These are phyloP conservation scores for Cercospora beticola DNA, from an alignment of 2,329 filamentous ascomycete species.

Conservation along the genomic window DNA sequence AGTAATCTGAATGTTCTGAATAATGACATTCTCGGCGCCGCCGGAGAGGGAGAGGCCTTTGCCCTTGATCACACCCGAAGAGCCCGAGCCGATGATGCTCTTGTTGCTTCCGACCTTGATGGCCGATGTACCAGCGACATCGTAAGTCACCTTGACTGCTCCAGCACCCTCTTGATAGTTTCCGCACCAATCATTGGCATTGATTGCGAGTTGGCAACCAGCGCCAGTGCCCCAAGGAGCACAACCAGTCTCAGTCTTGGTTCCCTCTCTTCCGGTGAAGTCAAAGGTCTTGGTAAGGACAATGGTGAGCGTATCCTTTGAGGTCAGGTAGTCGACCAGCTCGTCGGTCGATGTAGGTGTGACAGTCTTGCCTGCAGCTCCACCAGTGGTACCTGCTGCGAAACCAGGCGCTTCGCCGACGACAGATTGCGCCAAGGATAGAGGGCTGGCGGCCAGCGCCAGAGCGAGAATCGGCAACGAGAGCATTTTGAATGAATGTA, in stretches of 20 bases:
- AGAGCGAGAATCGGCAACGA: conserved; percentile 37
- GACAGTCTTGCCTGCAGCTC: conserved; percentile 51
- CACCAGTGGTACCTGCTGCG: conserved; percentile 59
- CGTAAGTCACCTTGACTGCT: conserved; percentile 46
- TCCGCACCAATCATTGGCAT: conserved; percentile 58
- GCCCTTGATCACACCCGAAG: conserved; percentile 43
- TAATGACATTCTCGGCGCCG: conserved; percentile 56
- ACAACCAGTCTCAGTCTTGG: conserved; percentile 55
- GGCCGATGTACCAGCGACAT: conserved; percentile 53
- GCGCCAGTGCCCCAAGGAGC: conserved; percentile 46
- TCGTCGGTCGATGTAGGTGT: conserved; percentile 46
- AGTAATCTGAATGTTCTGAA: conserved; percentile 44
- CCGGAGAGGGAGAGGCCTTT: conserved; percentile 43
- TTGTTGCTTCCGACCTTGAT: conserved; percentile 45
- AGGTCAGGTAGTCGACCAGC: conserved; percentile 60
- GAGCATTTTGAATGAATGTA: conserved; percentile 8
- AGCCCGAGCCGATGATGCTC: conserved; percentile 43
- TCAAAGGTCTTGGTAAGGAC: conserved; percentile 56
- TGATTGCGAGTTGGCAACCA: conserved; percentile 57
- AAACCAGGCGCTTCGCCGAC: conserved; percentile 50
- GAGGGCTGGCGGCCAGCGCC: conserved; percentile 57
- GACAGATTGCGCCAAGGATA: conserved; percentile 16
- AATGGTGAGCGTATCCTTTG: conserved; percentile 56
- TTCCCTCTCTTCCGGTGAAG: conserved; percentile 58
- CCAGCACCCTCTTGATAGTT: conserved; percentile 15